Percentiles rank a stretch among this genome's conserved stretches.
phyloP scores from a whole-genome alignment of 345 rosid species.

The Eucalyptus regnans region DNA sequence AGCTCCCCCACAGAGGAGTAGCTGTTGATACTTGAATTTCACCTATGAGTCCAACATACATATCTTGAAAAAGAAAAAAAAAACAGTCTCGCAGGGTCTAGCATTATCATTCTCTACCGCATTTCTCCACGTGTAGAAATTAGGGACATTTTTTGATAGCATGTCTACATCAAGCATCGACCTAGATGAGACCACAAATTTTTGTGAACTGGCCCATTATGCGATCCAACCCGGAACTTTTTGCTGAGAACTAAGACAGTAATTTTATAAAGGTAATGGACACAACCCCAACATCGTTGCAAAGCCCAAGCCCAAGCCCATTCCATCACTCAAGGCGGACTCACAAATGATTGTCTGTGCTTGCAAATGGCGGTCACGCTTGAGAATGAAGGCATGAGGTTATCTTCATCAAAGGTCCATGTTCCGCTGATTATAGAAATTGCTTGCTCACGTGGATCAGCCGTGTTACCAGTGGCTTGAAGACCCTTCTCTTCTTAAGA shows the following conservation, averaged over 20 bases:
- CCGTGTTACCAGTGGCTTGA: not conserved
- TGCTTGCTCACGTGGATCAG: not conserved
- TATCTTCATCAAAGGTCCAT: fast-evolving
- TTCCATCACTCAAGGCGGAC: not conserved
- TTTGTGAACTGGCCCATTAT: not conserved
- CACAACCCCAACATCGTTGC: not conserved
- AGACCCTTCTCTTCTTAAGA: not conserved
- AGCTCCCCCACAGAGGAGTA: no score
- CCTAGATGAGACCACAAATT: fast-evolving
- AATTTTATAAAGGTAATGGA: not conserved
- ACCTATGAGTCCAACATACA: no score
- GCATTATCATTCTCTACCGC: no score
- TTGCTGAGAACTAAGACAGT: not conserved
- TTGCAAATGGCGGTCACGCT: not conserved
- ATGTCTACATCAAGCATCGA: fast-evolving
- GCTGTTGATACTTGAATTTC: no score
- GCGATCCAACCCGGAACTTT: no score
- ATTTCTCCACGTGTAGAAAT: not conserved
- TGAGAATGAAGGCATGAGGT: not conserved
- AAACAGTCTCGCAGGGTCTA: not conserved
- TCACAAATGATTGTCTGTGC: not conserved
- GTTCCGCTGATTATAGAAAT: not conserved
- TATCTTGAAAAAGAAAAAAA: fast-evolving
- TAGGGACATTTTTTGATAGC: not conserved
- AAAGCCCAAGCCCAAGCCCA: not conserved